phyloP scores from a whole-genome alignment of 2,329 filamentous ascomycete genomes.

The Trichoderma koningiopsis region DNA sequence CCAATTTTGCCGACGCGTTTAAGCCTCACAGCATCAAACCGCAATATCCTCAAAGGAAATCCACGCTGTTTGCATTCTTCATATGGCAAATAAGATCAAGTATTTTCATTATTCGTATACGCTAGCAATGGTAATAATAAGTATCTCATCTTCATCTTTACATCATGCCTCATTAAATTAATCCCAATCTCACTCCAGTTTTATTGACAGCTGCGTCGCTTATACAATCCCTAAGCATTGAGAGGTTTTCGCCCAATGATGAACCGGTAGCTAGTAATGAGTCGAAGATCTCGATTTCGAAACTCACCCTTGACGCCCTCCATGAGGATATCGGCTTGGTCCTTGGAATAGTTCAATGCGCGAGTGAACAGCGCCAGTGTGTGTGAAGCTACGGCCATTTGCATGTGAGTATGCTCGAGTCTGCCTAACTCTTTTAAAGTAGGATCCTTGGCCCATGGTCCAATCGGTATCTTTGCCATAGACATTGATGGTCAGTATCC shows the following conservation, averaged over 20 bases:
- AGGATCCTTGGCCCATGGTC: conserved; percentile 43
- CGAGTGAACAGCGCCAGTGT: conserved; percentile 45
- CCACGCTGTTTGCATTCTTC: not conserved
- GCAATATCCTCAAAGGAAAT: not conserved
- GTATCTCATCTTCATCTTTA: not conserved
- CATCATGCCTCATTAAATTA: not conserved
- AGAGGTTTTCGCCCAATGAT: conserved; percentile 36
- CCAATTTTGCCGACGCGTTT: not conserved
- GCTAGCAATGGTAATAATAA: not conserved
- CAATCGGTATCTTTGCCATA: conserved; percentile 42
- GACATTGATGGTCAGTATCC: not conserved
- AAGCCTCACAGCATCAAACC: not conserved
- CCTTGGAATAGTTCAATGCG: conserved; percentile 42
- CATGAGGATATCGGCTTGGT: conserved; percentile 46
- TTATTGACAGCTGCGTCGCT: not conserved
- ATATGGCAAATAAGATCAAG: not conserved
- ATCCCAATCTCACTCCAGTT: not conserved
- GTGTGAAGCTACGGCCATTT: conserved; percentile 47
- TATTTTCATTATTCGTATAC: not conserved
- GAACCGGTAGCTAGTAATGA: conserved; percentile 42
- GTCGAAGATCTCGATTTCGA: conserved; percentile 36
- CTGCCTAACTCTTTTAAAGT: conserved; percentile 42
- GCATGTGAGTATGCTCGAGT: conserved; percentile 45
- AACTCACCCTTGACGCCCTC: conserved; percentile 46
- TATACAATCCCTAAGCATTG: not conserved